A percentile compares a stretch with the other conserved stretches of the same genome.
phyloP scores from a whole-genome alignment of 306 rosid species.

The Lathyrus tuberosus region DNA sequence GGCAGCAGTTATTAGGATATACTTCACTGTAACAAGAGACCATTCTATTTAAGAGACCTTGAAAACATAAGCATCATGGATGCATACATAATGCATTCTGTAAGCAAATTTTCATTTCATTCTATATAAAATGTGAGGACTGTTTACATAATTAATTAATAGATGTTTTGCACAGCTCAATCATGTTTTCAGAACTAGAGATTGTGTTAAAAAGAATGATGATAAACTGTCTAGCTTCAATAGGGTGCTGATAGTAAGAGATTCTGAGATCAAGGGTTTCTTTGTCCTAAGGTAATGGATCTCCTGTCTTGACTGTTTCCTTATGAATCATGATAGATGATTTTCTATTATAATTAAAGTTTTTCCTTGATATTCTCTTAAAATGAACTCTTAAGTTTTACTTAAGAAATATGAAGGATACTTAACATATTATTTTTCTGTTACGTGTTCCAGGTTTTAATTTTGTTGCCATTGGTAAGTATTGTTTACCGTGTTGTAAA shows the following conservation, averaged over 20 bases:
- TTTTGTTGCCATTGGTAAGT: too few relatives aligned
- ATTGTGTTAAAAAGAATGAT: conserved; percentile 71
- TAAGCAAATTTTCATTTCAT: conserved; percentile 47
- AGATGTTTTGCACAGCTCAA: conserved; percentile 68
- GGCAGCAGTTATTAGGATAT: conserved; percentile 86
- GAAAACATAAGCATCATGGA: conserved; percentile 75
- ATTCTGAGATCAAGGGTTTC: conserved; percentile 88
- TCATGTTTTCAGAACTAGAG: conserved; percentile 81
- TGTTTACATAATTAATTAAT: conserved; percentile 23
- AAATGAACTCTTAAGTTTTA: too few relatives aligned
- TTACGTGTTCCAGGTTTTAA: too few relatives aligned
- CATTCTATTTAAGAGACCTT: conserved; percentile 76
- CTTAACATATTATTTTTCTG: too few relatives aligned
- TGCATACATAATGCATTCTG: conserved; percentile 84
- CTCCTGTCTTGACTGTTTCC: conserved; percentile 23
- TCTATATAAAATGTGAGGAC: conserved; percentile 19
- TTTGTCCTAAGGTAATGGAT: conserved; percentile 89
- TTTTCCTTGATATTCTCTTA: too few relatives aligned
- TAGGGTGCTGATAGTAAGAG: conserved; percentile 52
- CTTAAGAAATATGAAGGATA: too few relatives aligned
- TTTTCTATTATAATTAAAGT: too few relatives aligned
- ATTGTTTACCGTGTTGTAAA: too few relatives aligned
- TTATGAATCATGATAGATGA: too few relatives aligned
- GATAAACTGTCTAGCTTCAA: conserved; percentile 56
- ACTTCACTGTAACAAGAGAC: too few relatives aligned